phyloP scores from a whole-genome alignment of 768 basidiomycete genomes.

The Porphyrellus cyaneotinctus region DNA sequence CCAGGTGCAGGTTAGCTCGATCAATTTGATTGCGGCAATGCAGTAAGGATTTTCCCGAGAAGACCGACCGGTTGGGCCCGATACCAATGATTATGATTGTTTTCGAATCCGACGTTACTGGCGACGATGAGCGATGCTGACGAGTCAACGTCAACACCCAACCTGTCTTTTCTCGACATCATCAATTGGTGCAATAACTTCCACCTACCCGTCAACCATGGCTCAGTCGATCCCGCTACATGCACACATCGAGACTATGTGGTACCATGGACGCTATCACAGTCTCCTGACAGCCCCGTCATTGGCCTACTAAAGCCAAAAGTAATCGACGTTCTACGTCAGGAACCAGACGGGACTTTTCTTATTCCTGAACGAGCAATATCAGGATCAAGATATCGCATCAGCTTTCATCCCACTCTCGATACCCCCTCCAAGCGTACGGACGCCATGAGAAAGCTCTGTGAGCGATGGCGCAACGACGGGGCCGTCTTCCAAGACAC shows the following conservation, averaged over 20 bases:
- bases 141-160: not conserved
- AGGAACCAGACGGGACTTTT: conserved; percentile 46
- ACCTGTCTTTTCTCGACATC: conserved; percentile 54
- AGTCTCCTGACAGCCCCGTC: conserved; percentile 48
- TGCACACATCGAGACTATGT: conserved; percentile 40
- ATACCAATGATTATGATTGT: no score
- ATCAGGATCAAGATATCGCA: conserved; percentile 21
- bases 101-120: no score
- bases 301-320: conserved; percentile 59
- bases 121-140: not conserved
- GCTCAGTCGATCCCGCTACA: conserved; percentile 22
- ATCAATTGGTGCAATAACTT: conserved; percentile 73
- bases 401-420: conserved; percentile 51
- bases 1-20: no score
- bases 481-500: conserved; percentile 53
- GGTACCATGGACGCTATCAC: conserved; percentile 52
- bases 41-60: no score
- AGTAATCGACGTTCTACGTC: conserved; percentile 49
- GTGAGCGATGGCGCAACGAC: conserved; percentile 70
- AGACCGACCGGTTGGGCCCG: no score
- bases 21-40: no score
- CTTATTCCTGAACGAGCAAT: conserved; percentile 32
- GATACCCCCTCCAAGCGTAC: conserved; percentile 59
- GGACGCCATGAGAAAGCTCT: conserved; percentile 57
- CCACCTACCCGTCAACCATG: conserved; percentile 32